Evolutionary conservation across 2,329 filamentous ascomycete species (phyloP), one percentile per base, ranked within the genome.

Genomic region (Gnomoniopsis sp.): DNA sequence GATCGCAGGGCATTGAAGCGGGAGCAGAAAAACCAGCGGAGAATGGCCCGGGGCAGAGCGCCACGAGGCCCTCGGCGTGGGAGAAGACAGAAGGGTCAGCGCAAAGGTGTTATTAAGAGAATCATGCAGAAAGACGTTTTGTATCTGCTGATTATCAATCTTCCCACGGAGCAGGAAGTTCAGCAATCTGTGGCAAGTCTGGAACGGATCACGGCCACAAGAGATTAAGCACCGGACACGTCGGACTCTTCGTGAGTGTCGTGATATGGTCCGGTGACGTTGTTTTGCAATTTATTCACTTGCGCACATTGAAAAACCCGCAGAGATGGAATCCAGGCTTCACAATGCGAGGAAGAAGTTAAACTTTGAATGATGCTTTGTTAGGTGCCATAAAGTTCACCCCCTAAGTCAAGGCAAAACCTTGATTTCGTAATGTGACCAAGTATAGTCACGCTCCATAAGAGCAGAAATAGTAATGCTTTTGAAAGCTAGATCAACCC

Each of bases 101-200:
- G 55, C 6, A 60, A 58, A 26, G 55, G 58, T 11, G 54, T 54
- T 30, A 53, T 60, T 30, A 50, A 47, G 36, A 60, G 54, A 50
- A 47, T 58, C 3, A 36, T 60, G 26, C 58, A 63, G 23, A 58
- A 79, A 74, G 73, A 79, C 67, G 75, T 81, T 17, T 62, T 82
- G 33, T 83, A 81, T 63, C 62, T 83, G 55, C 75, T 80, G 68
- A 75, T 82, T 57, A 77, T 81, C 15, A 80, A 81, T 58, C 69
- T 81, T 70, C 79, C 79, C 1, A 70, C 69, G 0, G 72, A 76
- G 12, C 71, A 73, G 21, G 78, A 80, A 60, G 67, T 80, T 46
- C 62, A 66, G 46, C 49, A 58, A 4, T 65, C 62, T 3, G 53
- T 63, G 19, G 57, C 62, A 4, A 47, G 50, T 19, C 61, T 66